Evolutionary conservation across 2,329 filamentous ascomycete species (phyloP).

Genomic region (Aspergillus neoniger): DNA sequence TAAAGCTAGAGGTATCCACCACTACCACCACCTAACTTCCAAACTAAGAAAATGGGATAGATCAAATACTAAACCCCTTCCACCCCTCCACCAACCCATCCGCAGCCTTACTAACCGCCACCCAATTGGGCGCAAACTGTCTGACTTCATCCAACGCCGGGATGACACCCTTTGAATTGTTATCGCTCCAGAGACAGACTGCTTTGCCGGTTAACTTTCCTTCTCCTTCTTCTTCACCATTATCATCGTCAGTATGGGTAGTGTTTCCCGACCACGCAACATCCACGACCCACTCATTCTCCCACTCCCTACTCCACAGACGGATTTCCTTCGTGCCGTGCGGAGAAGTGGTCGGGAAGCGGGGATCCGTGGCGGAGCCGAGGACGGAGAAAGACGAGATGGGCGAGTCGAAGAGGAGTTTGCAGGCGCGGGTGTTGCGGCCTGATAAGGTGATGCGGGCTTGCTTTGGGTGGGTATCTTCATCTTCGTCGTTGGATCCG

Average conservation of each 20-base stretch:
- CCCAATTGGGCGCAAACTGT: slow-evolving; percentile 78
- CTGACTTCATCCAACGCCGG: slow-evolving; percentile 80
- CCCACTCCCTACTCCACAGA: slow-evolving; percentile 82
- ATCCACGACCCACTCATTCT: slow-evolving; percentile 73
- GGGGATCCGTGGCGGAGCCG: slow-evolving; percentile 61
- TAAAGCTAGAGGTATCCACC: background rate
- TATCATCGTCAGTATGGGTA: slow-evolving; percentile 22
- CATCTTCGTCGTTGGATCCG: slow-evolving; percentile 21
- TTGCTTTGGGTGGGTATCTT: slow-evolving; percentile 34
- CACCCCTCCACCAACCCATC: slow-evolving; percentile 81
- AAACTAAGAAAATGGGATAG: too few relatives aligned
- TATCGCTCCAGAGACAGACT: slow-evolving; percentile 85
- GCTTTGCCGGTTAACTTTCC: slow-evolving; percentile 62
- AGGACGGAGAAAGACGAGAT: slow-evolving; percentile 66
- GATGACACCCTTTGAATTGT: slow-evolving; percentile 69
- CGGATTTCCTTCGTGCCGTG: slow-evolving; percentile 68
- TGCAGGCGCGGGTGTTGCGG: slow-evolving; percentile 76
- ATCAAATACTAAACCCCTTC: slow-evolving; percentile 62
- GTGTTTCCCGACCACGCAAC: slow-evolving; percentile 57
- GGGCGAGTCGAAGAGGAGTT: slow-evolving; percentile 68
- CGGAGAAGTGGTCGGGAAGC: slow-evolving; percentile 65
- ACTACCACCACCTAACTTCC: too few relatives aligned
- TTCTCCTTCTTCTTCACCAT: slow-evolving; percentile 29
- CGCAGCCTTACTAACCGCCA: slow-evolving; percentile 70
- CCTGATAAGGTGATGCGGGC: slow-evolving; percentile 69